A percentile compares a stretch with the other conserved stretches of the same genome.
Conservation (phyloP, 768 basidiomycete species). For the Hygrocybe punicea region DNA sequence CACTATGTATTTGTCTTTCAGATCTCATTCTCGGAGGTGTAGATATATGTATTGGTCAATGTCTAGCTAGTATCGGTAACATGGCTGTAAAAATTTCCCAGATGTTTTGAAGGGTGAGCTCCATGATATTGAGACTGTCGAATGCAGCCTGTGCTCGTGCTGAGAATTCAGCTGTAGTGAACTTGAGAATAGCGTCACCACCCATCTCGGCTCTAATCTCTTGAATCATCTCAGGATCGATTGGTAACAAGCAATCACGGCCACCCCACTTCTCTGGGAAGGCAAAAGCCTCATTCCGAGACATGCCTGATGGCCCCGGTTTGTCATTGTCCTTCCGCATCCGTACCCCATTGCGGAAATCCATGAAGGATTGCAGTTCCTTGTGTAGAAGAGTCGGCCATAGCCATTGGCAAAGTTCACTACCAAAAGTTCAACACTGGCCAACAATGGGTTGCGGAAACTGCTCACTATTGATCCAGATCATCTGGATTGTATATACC, state of each 20-base stretch:
- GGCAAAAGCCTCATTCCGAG: slow-evolving; percentile 20
- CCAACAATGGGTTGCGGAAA: no score
- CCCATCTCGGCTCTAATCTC: slow-evolving; percentile 23
- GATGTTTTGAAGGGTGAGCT: slow-evolving; percentile 16
- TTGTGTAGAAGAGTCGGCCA: slow-evolving; percentile 28
- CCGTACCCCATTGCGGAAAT: slow-evolving; percentile 17
- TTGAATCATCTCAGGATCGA: slow-evolving; percentile 17
- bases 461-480: slow-evolving; percentile 1
- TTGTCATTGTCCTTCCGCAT: slow-evolving; percentile 18
- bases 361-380: slow-evolving; percentile 18
- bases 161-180: slow-evolving; percentile 17
- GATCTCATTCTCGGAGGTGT: background rate
- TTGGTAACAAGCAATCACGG: slow-evolving; percentile 17
- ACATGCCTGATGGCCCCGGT: slow-evolving; percentile 21
- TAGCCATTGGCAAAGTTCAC: slow-evolving; percentile 29
- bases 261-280: slow-evolving; percentile 16
- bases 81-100: slow-evolving; percentile 20
- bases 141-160: slow-evolving; percentile 14
- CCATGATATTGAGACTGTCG: slow-evolving; percentile 8
- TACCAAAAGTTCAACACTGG: slow-evolving; percentile 3
- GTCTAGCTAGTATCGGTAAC: slow-evolving; percentile 5
- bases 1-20: no score
- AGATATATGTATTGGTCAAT: background rate
- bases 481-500: slow-evolving; percentile 21
- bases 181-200: slow-evolving; percentile 21